Percentiles rank a stretch among this genome's conserved stretches.
phyloP scores from a whole-genome alignment of 2,329 filamentous ascomycete species.

The Ascochyta koolunga region DNA sequence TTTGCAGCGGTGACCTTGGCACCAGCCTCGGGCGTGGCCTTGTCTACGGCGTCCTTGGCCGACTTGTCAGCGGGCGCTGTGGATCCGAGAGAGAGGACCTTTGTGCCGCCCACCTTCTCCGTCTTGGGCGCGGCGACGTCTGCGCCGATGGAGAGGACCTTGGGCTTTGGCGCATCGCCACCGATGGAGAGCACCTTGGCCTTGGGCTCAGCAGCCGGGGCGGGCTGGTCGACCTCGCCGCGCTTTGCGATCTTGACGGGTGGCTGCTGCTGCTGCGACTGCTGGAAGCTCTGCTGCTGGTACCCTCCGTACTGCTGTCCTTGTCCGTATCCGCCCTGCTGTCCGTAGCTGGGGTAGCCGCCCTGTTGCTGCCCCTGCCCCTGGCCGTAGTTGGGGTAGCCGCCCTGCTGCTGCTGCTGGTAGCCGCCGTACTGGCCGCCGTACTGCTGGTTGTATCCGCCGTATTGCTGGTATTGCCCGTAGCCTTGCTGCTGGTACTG shows the following conservation, averaged over 20 bases:
- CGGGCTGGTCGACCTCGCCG: conserved; percentile 57
- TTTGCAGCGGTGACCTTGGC: conserved; percentile 86
- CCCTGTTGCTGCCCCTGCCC: conserved; percentile 33
- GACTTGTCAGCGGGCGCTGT: conserved; percentile 57
- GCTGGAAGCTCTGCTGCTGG: conserved; percentile 52
- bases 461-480: conserved; percentile 48
- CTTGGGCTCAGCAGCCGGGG: conserved; percentile 56
- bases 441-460: conserved; percentile 59
- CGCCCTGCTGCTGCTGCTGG: conserved; percentile 27
- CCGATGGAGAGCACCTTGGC: conserved; percentile 70
- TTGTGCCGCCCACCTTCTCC: conserved; percentile 59
- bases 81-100: conserved; percentile 78
- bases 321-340: conserved; percentile 32
- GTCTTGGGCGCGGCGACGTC: conserved; percentile 62
- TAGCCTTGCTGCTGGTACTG: conserved; percentile 49
- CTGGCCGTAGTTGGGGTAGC: conserved; percentile 21
- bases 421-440: conserved; percentile 60
- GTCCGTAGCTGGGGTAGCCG: conserved; percentile 20
- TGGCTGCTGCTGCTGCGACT: conserved; percentile 49
- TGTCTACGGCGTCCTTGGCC: conserved; percentile 53
- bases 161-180: conserved; percentile 63
- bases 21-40: conserved; percentile 66
- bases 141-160: conserved; percentile 65
- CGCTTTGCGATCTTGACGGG: conserved; percentile 69
- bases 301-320: conserved; percentile 52